Percentiles rank a stretch among this genome's conserved stretches.
These are phyloP conservation scores for Entoloma clypeatum DNA, from an alignment of 1,284 basidiomycete genomes.

Conservation along the genomic window DNA sequence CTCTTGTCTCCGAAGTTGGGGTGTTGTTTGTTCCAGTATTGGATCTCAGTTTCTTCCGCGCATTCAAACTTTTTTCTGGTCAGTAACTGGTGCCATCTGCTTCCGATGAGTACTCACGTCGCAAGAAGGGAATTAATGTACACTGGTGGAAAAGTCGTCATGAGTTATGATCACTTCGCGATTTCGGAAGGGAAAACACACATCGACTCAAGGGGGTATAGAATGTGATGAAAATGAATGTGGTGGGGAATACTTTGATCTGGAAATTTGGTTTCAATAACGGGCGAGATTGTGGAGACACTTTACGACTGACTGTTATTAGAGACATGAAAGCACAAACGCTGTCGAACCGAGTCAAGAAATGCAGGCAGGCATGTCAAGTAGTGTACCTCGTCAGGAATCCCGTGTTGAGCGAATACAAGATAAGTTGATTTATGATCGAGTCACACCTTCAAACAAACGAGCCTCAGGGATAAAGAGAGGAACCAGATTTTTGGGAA, in stretches of 20 bases:
- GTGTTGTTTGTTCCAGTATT: conserved; percentile 1
- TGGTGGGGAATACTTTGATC: conserved; percentile 12
- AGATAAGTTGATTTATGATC: conserved; percentile 15
- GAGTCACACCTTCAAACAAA: conserved; percentile 9
- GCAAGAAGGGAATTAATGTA: conserved; percentile 15
- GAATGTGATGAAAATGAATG: conserved; percentile 15
- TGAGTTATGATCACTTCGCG: background rate
- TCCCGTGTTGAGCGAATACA: conserved; percentile 16
- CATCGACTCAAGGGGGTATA: conserved; percentile 11
- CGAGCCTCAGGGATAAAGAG: background rate
- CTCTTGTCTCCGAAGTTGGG: conserved; percentile 5
- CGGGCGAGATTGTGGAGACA: background rate
- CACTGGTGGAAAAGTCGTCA: conserved; percentile 5
- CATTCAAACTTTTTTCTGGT: conserved; percentile 7
- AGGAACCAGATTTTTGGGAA: background rate
- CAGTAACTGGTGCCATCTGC: background rate
- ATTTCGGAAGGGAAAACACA: conserved; percentile 1
- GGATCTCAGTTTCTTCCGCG: conserved; percentile 13
- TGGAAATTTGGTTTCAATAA: background rate
- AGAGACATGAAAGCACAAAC: conserved; percentile 14
- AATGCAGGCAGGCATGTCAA: background rate
- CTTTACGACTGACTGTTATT: conserved; percentile 8
- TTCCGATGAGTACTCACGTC: conserved; percentile 4
- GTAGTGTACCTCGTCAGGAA: conserved; percentile 12
- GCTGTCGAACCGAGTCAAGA: background rate